Evolutionary conservation across 2,329 filamentous ascomycete genomes (phyloP).

Genomic region (Claviceps citrina): DNA sequence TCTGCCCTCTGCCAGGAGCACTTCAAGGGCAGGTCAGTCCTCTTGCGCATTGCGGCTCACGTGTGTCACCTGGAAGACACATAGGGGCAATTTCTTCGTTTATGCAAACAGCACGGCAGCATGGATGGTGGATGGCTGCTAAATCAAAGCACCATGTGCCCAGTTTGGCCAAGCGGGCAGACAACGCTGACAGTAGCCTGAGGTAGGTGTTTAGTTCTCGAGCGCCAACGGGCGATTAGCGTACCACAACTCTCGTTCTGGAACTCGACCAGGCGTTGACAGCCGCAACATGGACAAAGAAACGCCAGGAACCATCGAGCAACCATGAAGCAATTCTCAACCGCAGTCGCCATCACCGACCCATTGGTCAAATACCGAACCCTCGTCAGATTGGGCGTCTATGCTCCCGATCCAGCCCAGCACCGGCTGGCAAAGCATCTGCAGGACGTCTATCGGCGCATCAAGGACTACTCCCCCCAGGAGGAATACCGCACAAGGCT

Average conservation of each 20-base stretch:
- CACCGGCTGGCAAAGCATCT: slow-evolving; percentile 61
- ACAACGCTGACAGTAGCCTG: too few relatives aligned
- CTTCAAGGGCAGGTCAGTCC: too few relatives aligned
- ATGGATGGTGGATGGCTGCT: too few relatives aligned
- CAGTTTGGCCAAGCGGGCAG: too few relatives aligned
- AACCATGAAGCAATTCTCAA: slow-evolving; percentile 23
- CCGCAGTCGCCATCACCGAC: slow-evolving; percentile 48
- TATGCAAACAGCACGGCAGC: too few relatives aligned
- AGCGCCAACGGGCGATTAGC: too few relatives aligned
- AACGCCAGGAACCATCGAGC: background rate
- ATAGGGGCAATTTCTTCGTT: too few relatives aligned
- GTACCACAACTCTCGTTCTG: background rate
- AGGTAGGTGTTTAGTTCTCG: too few relatives aligned
- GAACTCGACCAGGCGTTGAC: background rate
- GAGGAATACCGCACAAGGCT: slow-evolving; percentile 53
- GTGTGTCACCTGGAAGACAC: too few relatives aligned
- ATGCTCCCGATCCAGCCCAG: slow-evolving; percentile 54
- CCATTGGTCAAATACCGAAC: slow-evolving; percentile 63
- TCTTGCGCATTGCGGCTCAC: too few relatives aligned
- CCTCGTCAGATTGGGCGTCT: slow-evolving; percentile 49
- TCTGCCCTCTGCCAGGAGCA: too few relatives aligned
- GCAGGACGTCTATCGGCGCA: slow-evolving; percentile 56
- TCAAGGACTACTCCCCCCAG: slow-evolving; percentile 66
- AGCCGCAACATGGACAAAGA: slow-evolving; percentile 1
- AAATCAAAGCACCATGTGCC: too few relatives aligned